Evolutionary conservation across 441 rosid species (phyloP).

Genomic region (California macrophylla): DNA sequence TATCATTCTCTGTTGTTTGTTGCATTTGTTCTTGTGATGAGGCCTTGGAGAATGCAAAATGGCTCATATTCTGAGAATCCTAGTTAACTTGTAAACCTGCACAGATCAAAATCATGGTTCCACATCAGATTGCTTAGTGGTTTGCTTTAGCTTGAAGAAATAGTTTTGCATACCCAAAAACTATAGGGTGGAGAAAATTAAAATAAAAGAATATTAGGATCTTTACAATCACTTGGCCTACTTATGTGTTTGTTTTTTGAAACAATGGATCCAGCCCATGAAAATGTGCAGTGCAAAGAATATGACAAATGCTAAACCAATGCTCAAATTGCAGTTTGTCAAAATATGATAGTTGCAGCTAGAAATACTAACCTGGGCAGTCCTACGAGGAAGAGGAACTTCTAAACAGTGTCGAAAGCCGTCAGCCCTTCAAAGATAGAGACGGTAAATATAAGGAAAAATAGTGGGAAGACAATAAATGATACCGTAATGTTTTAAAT

Average conservation of each 20-base stretch:
- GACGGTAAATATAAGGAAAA: constrained; percentile 13
- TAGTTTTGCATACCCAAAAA: not conserved
- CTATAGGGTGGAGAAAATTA: not conserved
- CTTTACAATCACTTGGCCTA: too few species aligned
- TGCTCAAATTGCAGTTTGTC: not conserved
- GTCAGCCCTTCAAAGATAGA: constrained; percentile 50
- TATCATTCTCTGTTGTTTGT: not conserved
- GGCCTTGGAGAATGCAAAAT: not conserved
- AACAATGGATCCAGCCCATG: too few species aligned
- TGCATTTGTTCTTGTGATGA: not conserved
- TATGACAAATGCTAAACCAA: not conserved
- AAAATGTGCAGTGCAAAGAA: not conserved
- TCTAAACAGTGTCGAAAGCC: constrained; percentile 67
- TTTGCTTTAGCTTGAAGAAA: not conserved
- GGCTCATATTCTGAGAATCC: constrained; percentile 64
- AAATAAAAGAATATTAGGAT: too few species aligned
- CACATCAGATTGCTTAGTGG: not conserved
- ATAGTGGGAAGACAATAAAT: not conserved
- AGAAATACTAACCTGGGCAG: constrained; percentile 71
- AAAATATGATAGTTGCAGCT: not conserved
- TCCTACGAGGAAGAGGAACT: constrained; percentile 71
- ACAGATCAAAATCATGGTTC: constrained; percentile 9
- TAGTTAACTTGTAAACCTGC: constrained; percentile 74
- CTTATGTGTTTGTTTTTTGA: too few species aligned
- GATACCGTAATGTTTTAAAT: constrained; percentile 9